Base-by-base conservation (phyloP, 352 stramenopile genomes). In the Phytophthora crassamura region DNA sequence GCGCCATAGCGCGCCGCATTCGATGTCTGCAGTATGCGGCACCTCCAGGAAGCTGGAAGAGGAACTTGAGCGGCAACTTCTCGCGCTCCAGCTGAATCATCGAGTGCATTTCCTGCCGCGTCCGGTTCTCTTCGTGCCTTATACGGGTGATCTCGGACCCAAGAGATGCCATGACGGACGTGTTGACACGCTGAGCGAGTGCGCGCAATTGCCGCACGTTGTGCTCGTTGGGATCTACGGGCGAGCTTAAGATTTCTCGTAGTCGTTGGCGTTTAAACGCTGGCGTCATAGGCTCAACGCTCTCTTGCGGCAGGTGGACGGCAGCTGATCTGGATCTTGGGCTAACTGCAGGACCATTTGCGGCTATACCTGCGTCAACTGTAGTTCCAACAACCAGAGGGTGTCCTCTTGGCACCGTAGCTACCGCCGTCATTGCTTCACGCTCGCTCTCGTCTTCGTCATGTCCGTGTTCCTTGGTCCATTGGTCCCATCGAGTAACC, bases 11-110 rank as follows among this genome's bases (percentile, higher is more conserved):
- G 7, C 73, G 79, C 9, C 83, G 70, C 78, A 94, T 89, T 20
- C 82, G 84, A 20, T 92, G 66, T 0, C 86, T 77, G 55, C 88
- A 94, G 64, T 93, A 94, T 8, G 76, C 69, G 3, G 82, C 83
- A 9, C 88, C 88, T 2, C 88, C 88, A 3, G 86, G 86, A 7
- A 94, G 52, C 40, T 91, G 75, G 35, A 93, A 95, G n/a, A 94
- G 72, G 57, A 92, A 95, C 43, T 87, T 86, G 11, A 94, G 74
- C 9, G 87, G 85, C 25, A 95, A 60, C 7, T 75, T 64, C 45
- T 93, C 84, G 10, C 80, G 75, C 42, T 91, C 67, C 11, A 71
- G 52, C 33, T 87, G 74, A 55, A 95, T 93, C 38, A 78, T 72
- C 6, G 69, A 62, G 30, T 80, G 70, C 48, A 84, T 78, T n/a